Evolutionary conservation across 2,329 filamentous ascomycete genomes (phyloP), one percentile per base, ranked within the genome.

Genomic region (Penicillium corylophilum): DNA sequence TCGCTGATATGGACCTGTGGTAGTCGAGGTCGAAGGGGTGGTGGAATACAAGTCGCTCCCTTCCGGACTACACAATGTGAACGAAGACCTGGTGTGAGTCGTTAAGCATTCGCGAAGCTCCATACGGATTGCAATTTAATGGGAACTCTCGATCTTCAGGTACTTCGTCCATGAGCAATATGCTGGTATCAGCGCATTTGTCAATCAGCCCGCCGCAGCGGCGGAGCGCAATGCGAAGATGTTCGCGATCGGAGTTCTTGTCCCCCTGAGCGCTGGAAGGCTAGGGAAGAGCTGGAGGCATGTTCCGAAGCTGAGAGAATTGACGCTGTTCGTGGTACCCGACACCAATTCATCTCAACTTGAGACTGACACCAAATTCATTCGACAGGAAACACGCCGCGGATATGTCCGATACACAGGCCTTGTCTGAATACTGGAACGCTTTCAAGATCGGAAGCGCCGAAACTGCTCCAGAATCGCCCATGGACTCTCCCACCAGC

Each of bases 31-130:
- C 44, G 89, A 95, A 62, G 90, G 90, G 49, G 85, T 88, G 22
- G 90, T 96, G 65, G 94, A 99, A 74, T 99, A 91, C 81, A 97
- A 96, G 74, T 95, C 90, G 55, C 81, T 99, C 42, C 94, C 94
- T 2, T 97, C 93, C 0, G 94, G 94, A 22, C 74, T 96, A 44
- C 94, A 99, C 74, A 88, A 90, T 51, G 90, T 97, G 18, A 79
- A 86, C 28, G 85, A 92, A 60, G 94, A 99, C 71, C 79, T 97
- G 46, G 79, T 88, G 73, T 82, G 74, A 46, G 68, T 56, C 7
- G 12, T 29, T 2, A 20, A 12, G 12, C 2, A 35, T 5, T 20
- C 18, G 7, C n/a, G 40, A 36, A 29, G 22, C 31, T 39, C 18
- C 13, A 22, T 20, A 20, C 13, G 15, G 33, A 15, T 5, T 42